Evolutionary conservation across 2,329 filamentous ascomycete genomes (phyloP).

Genomic region (Whalleya microplaca): DNA sequence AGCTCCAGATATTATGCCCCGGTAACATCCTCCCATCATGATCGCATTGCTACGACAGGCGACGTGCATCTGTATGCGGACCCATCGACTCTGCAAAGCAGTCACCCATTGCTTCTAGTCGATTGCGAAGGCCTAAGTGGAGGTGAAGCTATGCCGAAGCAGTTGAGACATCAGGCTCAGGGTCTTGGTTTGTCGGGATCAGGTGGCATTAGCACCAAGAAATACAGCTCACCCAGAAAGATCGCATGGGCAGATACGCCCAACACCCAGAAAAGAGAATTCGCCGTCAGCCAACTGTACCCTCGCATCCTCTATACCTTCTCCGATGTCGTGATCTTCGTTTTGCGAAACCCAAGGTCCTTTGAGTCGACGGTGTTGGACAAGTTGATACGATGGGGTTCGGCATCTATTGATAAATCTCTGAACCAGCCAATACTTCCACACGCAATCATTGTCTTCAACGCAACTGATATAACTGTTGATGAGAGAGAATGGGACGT

Average conservation of each 20-base stretch:
- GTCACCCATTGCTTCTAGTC: constrained; percentile 50
- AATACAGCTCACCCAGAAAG: constrained; percentile 26
- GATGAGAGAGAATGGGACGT: constrained; percentile 48
- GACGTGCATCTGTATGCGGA: constrained; percentile 58
- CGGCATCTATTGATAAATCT: constrained; percentile 54
- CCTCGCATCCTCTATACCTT: constrained; percentile 51
- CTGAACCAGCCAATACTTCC: constrained; percentile 59
- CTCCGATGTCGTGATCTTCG: constrained; percentile 49
- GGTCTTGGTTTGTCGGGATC: constrained; percentile 11
- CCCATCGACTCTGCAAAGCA: constrained; percentile 43
- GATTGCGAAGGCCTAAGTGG: constrained; percentile 58
- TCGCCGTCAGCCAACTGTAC: constrained; percentile 45
- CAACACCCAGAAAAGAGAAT: constrained; percentile 41
- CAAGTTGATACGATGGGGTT: constrained; percentile 53
- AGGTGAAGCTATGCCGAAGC: constrained; percentile 45
- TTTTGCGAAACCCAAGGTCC: constrained; percentile 45
- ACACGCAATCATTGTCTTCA: constrained; percentile 57
- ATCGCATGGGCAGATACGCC: constrained; percentile 42
- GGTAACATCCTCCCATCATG: constrained; percentile 47
- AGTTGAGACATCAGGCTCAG: constrained; percentile 29
- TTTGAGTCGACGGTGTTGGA: constrained; percentile 46
- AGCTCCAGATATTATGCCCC: constrained; percentile 44
- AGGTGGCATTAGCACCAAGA: constrained; percentile 10
- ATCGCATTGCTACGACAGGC: constrained; percentile 50
- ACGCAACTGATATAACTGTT: constrained; percentile 45